phyloP scores from a whole-genome alignment of 345 rosid genomes.

The Eucalyptus cladocalyx region DNA sequence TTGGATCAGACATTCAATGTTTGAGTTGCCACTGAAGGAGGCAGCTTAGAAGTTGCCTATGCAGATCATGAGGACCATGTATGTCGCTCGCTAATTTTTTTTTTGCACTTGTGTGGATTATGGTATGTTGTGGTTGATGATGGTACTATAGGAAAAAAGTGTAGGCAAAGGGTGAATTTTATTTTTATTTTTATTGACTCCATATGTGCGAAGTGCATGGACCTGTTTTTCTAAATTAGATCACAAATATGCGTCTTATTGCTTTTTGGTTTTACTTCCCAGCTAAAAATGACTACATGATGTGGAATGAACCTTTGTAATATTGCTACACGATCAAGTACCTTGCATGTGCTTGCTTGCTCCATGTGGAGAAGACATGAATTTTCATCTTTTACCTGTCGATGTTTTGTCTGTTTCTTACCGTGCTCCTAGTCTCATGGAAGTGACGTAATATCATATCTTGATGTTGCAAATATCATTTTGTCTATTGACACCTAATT shows the following conservation, averaged over 20 bases:
- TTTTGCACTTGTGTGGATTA: background rate
- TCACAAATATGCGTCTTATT: background rate
- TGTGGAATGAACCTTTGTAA: background rate
- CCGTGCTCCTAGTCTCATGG: background rate
- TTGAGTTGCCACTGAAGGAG: background rate
- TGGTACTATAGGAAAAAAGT: background rate
- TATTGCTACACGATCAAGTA: background rate
- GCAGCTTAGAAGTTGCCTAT: background rate
- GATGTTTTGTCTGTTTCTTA: background rate
- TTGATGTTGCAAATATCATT: background rate
- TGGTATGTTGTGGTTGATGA: background rate
- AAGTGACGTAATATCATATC: background rate
- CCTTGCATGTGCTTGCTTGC: background rate
- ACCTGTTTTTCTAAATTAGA: background rate
- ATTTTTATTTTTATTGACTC: background rate
- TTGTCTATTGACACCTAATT: too few species aligned
- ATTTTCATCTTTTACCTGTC: background rate
- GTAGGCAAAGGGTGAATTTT: background rate
- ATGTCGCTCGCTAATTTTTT: background rate
- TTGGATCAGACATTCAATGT: background rate
- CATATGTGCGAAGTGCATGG: background rate
- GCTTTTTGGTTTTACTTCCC: background rate
- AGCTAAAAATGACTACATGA: background rate
- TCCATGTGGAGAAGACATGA: background rate
- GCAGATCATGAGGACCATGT: background rate